Conservation (phyloP, 1,284 basidiomycete genomes). For the Ceratorhiza oryzae-sativae region DNA sequence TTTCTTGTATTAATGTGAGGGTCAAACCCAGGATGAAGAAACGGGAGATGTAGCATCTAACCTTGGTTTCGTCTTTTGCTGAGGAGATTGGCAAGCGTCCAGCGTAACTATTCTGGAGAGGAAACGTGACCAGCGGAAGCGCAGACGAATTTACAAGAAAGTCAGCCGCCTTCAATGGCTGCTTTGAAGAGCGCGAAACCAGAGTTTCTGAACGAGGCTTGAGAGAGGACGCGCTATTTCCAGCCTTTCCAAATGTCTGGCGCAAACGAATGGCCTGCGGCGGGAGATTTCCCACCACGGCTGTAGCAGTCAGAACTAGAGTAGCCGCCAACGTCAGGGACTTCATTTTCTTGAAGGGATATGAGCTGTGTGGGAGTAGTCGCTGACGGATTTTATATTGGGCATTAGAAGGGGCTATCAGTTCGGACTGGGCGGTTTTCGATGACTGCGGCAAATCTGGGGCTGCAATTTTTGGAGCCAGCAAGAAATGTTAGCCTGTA, state of each 20-base stretch:
- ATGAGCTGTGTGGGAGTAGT: no score
- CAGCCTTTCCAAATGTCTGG: not conserved
- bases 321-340: not conserved
- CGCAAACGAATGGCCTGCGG: not conserved
- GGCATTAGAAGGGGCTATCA: no score
- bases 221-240: not conserved
- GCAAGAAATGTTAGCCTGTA: no score
- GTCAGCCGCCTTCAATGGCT: conserved; percentile 1
- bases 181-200: not conserved
- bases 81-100: conserved; percentile 40
- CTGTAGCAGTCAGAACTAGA: not conserved
- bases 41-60: not conserved
- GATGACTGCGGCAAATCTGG: no score
- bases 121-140: conserved; percentile 40
- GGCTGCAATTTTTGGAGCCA: no score
- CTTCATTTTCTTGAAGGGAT: not conserved
- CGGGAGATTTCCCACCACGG: not conserved
- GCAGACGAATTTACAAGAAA: conserved; percentile 42
- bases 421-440: no score
- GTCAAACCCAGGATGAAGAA: not conserved
- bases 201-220: not conserved
- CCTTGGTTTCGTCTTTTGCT: conserved; percentile 31
- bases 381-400: no score
- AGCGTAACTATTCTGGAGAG: conserved; percentile 40
- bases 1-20: conserved; percentile 1